Base-by-base conservation (phyloP, 495 filamentous ascomycete genomes). In the Penicillium chermesinum region DNA sequence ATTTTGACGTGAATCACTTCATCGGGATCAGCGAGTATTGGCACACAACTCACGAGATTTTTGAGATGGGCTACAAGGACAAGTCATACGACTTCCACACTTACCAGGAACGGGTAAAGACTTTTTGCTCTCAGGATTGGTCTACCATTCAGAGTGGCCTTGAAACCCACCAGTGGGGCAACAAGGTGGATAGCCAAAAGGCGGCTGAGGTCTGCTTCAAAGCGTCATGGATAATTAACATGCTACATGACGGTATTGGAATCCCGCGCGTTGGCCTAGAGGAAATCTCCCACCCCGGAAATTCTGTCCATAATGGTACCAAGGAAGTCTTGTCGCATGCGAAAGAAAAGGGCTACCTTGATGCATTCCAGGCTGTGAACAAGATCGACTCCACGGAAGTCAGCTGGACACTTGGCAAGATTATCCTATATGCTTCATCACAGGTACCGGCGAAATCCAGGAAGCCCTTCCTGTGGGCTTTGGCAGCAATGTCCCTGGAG, bases 21-120 rank as follows among this genome's bases (percentile, higher is more conserved):
- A 84, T 99, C 19, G 93, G 93, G 7, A 91, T 99, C 44, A 96
- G 90, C 14, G 93, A 99, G 61, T 99, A 95, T 62, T 99, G 93
- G 93, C 93, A 99, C 68, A 96, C 91, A 0, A 99, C 93, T 0
- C 91, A 96, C 58, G 89, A 94, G 40, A 82, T 96, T 1, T 96
- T 97, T 57, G 86, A 89, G 50, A 83, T 82, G 62, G 82, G 81
- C 20, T 77, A 87, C 57, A 85, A 85, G 44, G 86, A 94, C 53
- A 87, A 86, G 54, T 81, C 86, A 0, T 97, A 97, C 65, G 93
- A 97, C 53, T 93, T 95, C 54, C 79, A 85, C 27, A 89, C 86
- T 0, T 99, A 96, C 58, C 91, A 96, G 53, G 70, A 85, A 49
- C 80, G 85, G 19, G 94, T 99, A 3, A 75, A 82, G 47, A 78